These are phyloP conservation scores for Sarcocystis neurona DNA, from an alignment of 169 alveolate species.

Conservation along the genomic window DNA sequence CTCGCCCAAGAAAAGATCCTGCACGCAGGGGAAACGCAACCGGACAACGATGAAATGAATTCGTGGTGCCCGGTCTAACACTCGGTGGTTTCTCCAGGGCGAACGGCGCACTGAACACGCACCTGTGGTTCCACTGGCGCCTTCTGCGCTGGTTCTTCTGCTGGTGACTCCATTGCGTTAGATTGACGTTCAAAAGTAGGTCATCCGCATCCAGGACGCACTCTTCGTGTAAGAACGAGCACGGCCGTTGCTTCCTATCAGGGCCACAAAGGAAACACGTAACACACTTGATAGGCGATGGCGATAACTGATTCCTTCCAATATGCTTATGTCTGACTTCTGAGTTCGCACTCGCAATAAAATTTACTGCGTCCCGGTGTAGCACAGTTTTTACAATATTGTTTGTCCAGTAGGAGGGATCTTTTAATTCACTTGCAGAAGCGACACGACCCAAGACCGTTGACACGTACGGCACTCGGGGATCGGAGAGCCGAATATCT, in stretches of 20 bases:
- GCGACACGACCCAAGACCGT: not conserved
- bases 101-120: not conserved
- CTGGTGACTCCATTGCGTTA: not conserved
- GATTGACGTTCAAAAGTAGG: not conserved
- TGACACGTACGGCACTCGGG: not conserved
- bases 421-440: not conserved
- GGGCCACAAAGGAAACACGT: not conserved
- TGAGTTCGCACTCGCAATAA: not conserved
- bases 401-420: not conserved
- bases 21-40: not conserved
- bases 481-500: not conserved
- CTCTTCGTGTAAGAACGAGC: not conserved
- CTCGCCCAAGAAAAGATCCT: not conserved
- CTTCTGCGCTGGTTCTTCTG: not conserved
- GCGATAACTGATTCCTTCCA: not conserved
- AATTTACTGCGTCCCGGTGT: not conserved
- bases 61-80: not conserved
- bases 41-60: not conserved
- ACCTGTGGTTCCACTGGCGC: constrained; percentile 24
- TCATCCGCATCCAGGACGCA: not conserved
- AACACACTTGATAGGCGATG: not conserved
- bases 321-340: not conserved
- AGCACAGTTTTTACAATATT: not conserved
- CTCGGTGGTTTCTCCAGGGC: not conserved
- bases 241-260: not conserved